Conservation (phyloP, 768 basidiomycete genomes). For the Leccinum imitatum region DNA sequence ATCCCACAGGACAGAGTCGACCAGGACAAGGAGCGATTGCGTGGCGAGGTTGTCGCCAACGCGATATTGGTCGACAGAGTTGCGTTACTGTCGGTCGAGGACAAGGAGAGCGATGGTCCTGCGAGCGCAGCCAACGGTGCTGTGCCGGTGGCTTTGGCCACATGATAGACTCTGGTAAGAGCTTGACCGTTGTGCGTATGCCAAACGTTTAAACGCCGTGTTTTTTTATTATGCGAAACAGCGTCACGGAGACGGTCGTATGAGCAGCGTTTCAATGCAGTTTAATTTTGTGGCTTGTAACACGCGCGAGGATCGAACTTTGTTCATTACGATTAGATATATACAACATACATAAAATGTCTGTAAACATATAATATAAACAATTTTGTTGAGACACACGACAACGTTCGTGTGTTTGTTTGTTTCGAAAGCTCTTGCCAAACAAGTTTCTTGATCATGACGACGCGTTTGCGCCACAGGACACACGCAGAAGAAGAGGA, state of each 20-base stretch:
- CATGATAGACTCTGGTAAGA: conserved; percentile 27
- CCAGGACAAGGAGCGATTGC: conserved; percentile 36
- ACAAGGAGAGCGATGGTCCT: conserved; percentile 12
- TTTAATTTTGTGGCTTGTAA: conserved; percentile 27
- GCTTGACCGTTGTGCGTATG: neutral
- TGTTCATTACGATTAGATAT: conserved; percentile 33
- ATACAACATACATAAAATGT: conserved; percentile 33
- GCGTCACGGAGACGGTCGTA: conserved; percentile 12
- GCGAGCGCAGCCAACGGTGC: conserved; percentile 17
- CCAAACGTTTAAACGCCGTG: conserved; percentile 3
- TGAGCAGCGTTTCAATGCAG: conserved; percentile 25
- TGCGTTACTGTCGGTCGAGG: conserved; percentile 38
- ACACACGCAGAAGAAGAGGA: conserved; percentile 77
- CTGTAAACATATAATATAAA: conserved; percentile 37
- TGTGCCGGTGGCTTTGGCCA: conserved; percentile 24
- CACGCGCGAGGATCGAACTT: conserved; percentile 20
- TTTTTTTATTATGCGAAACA: conserved; percentile 6
- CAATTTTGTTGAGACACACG: conserved; percentile 7
- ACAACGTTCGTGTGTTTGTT: conserved; percentile 2
- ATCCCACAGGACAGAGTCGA: conserved; percentile 24
- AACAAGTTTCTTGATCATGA: conserved; percentile 49
- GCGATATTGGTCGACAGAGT: conserved; percentile 40
- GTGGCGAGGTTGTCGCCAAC: conserved; percentile 35
- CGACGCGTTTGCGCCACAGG: conserved; percentile 62
- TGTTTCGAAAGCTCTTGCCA: conserved; percentile 34